Base-by-base conservation (phyloP, 2,329 filamentous ascomycete species). In the Verticillium nonalfalfae region DNA sequence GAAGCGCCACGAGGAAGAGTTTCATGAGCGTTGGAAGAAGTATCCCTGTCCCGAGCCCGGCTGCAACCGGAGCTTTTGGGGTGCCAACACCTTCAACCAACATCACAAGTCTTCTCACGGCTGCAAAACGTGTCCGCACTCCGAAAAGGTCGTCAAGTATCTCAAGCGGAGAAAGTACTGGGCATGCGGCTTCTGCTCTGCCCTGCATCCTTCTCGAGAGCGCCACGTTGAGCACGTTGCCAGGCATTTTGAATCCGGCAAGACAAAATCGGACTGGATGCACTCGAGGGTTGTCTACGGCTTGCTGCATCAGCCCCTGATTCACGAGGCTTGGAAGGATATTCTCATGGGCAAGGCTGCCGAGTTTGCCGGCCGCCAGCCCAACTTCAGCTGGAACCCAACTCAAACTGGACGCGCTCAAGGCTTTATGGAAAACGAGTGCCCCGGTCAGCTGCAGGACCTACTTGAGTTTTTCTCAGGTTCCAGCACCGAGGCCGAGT, bases 1-100 rank as follows among this genome's bases (percentile, higher is more conserved):
- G 87, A 88, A 88, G 72, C 81, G 85, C 36, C 87, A 90, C 72
- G 85, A 89, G 70, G 86, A 88, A 67, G 85, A 88, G 72, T 88
- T 88, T 68, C 86, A 89, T 72, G 86, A 89, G 76, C 84, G 86
- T 60, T 85, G 85, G 76, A 83, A 86, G 65, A 88, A 87, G 69
- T 89, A 87, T 71, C 85, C 85, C 13, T 89, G 86, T 68, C 85
- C 86, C 6, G 85, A 86, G 66, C 78, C 77, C 9, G 78, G 78
- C 66, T 89, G 87, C 74, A 87, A 88, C 72, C 84, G 86, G 67
- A 85, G 85, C 68, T 88, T 89, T 72, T 87, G 85, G 79, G 85
- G 85, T 10, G 84, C 85, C 66, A 88, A 88, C 70, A 86, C 85
- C 4, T 88, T 89, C 72, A 86, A 87, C 66, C 85, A 88, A 70